Conservation (phyloP, 805 yeast species). For the Yarrowia phangngaensis region DNA sequence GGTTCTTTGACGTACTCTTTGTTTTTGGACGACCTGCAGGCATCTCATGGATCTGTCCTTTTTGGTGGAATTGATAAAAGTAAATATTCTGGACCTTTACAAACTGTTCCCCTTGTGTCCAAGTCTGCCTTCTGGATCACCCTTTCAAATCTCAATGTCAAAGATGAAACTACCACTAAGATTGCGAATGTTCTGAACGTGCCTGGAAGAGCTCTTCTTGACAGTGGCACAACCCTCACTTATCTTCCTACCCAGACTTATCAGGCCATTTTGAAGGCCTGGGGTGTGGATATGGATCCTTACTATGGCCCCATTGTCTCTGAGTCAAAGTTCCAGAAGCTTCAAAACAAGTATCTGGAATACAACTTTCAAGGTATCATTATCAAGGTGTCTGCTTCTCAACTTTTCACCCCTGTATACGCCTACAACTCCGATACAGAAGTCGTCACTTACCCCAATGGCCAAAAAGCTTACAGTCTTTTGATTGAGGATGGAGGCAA, state of each 20-base stretch:
- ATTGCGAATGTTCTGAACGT: conserved; percentile 32
- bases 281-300: conserved; percentile 59
- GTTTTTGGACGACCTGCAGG: conserved; percentile 39
- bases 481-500: background rate
- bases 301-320: conserved; percentile 9
- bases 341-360: conserved; percentile 82
- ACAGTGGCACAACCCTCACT: conserved; percentile 53
- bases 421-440: conserved; percentile 32
- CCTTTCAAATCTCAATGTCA: conserved; percentile 25
- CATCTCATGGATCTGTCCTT: conserved; percentile 32
- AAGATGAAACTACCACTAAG: conserved; percentile 34
- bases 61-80: conserved; percentile 33
- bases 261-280: conserved; percentile 34
- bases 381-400: conserved; percentile 82
- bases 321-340: conserved; percentile 53
- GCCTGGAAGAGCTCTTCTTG: conserved; percentile 39
- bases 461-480: conserved; percentile 4
- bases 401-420: conserved; percentile 39
- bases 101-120: conserved; percentile 40
- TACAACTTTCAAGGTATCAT: conserved; percentile 88
- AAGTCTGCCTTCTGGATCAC: conserved; percentile 16
- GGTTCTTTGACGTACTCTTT: conserved; percentile 45
- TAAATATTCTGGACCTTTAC: conserved; percentile 28
- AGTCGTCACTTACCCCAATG: conserved; percentile 30
- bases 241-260: conserved; percentile 43